phyloP scores from a whole-genome alignment of 2,329 filamentous ascomycete genomes.

The Microdochium trichocladiopsis region DNA sequence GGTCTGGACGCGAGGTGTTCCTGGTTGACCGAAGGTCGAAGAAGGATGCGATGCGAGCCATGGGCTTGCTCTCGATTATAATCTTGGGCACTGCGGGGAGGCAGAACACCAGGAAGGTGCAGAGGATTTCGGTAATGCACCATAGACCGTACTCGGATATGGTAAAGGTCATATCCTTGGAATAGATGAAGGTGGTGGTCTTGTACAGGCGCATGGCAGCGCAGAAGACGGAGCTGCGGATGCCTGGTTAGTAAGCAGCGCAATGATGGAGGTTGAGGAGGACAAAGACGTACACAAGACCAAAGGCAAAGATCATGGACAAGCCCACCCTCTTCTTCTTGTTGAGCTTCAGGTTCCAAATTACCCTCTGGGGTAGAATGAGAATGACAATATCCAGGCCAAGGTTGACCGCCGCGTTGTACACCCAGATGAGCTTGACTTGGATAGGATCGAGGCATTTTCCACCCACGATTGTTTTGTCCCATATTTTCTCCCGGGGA shows the following conservation, averaged over 20 bases:
- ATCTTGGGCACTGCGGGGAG: constrained; percentile 30
- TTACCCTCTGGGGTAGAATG: constrained; percentile 35
- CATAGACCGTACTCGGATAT: constrained; percentile 33
- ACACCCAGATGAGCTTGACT: constrained; percentile 3
- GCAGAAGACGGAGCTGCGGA: constrained; percentile 8
- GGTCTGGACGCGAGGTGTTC: background rate
- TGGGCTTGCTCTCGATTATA: constrained; percentile 13
- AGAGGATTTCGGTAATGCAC: constrained; percentile 35
- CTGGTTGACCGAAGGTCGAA: background rate
- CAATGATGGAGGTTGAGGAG: too few relatives aligned
- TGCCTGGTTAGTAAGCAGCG: too few relatives aligned
- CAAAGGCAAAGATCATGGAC: constrained; percentile 12
- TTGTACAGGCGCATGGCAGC: constrained; percentile 27
- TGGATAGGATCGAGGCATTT: constrained; percentile 11
- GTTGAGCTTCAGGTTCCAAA: constrained; percentile 39
- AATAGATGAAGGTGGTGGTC: constrained; percentile 20
- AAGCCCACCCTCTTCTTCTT: constrained; percentile 19
- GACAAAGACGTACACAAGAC: too few relatives aligned
- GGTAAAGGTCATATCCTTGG: constrained; percentile 24
- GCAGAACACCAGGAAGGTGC: constrained; percentile 33
- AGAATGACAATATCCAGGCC: constrained; percentile 36
- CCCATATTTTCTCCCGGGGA: constrained; percentile 9
- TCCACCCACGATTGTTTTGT: constrained; percentile 4
- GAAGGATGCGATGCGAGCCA: background rate
- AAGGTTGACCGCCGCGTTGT: constrained; percentile 8